A percentile compares a stretch with the other conserved stretches of the same genome.
These are phyloP conservation scores for Globisporangium takayamanum DNA, from an alignment of 352 stramenopile genomes.

Conservation along the genomic window DNA sequence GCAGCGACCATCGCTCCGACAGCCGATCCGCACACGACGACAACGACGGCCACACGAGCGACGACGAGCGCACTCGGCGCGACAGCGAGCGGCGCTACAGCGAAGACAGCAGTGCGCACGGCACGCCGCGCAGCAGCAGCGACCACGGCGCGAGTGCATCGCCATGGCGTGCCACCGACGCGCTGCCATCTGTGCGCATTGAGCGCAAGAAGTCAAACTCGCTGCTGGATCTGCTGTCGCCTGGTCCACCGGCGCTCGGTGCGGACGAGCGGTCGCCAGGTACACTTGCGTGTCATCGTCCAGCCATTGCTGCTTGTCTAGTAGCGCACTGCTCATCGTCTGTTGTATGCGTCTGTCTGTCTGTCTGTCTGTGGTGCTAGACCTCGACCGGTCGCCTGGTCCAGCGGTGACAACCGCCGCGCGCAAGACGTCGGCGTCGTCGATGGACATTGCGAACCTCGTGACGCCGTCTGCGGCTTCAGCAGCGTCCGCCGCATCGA, in stretches of 20 bases:
- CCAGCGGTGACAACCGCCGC: constrained; percentile 1
- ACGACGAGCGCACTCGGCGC: neutral
- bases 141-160: constrained; percentile 2
- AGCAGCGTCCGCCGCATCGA: constrained; percentile 5
- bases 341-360: neutral
- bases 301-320: neutral
- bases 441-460: constrained; percentile 60
- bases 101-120: constrained; percentile 11
- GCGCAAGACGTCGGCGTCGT: constrained; percentile 9
- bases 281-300: constrained; percentile 2
- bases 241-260: constrained; percentile 34
- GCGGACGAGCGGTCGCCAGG: constrained; percentile 27
- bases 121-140: constrained; percentile 2
- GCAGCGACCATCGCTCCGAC: too few relatives aligned
- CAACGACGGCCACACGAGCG: neutral
- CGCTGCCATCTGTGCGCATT: constrained; percentile 15
- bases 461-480: constrained; percentile 25
- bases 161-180: constrained; percentile 4
- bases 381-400: constrained; percentile 14
- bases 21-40: constrained; percentile 1
- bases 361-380: constrained; percentile 2
- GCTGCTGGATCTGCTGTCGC: constrained; percentile 66
- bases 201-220: constrained; percentile 72
- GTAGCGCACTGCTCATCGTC: neutral
- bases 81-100: constrained; percentile 6